Conservation (phyloP, 2,329 filamentous ascomycete genomes). For the Penicillium crustosum region DNA sequence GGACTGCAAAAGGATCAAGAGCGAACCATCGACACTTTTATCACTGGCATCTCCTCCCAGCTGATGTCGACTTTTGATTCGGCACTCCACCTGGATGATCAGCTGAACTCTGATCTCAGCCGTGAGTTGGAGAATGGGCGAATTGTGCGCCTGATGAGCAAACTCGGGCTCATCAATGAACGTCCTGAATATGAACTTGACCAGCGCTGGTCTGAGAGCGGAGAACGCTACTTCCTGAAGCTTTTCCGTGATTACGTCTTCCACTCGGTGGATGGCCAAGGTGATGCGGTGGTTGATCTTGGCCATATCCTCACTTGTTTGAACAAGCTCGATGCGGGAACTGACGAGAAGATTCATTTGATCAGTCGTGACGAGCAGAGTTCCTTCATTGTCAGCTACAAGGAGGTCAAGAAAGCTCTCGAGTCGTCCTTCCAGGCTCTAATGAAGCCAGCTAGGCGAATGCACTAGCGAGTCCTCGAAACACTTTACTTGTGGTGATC, state of each 20-base stretch:
- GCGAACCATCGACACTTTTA: conserved; percentile 71
- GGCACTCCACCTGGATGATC: conserved; percentile 75
- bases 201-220: conserved; percentile 82
- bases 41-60: conserved; percentile 75
- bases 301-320: conserved; percentile 83
- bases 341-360: conserved; percentile 80
- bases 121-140: conserved; percentile 89
- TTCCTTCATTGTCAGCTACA: conserved; percentile 83
- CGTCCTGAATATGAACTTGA: conserved; percentile 80
- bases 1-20: conserved; percentile 64
- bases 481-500: conserved; percentile 9
- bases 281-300: conserved; percentile 78
- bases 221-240: conserved; percentile 88
- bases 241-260: conserved; percentile 97
- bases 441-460: conserved; percentile 43
- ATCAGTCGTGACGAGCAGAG: conserved; percentile 89
- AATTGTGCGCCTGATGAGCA: conserved; percentile 74
- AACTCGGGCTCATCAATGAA: conserved; percentile 86
- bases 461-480: conserved; percentile 30
- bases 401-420: conserved; percentile 72
- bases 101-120: conserved; percentile 67
- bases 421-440: conserved; percentile 63
- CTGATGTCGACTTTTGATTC: conserved; percentile 74
- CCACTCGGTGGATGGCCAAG: conserved; percentile 85
- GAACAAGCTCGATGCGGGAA: conserved; percentile 89